Conservation (phyloP, 2,329 filamentous ascomycete genomes). For the Fusarium guadeloupense region DNA sequence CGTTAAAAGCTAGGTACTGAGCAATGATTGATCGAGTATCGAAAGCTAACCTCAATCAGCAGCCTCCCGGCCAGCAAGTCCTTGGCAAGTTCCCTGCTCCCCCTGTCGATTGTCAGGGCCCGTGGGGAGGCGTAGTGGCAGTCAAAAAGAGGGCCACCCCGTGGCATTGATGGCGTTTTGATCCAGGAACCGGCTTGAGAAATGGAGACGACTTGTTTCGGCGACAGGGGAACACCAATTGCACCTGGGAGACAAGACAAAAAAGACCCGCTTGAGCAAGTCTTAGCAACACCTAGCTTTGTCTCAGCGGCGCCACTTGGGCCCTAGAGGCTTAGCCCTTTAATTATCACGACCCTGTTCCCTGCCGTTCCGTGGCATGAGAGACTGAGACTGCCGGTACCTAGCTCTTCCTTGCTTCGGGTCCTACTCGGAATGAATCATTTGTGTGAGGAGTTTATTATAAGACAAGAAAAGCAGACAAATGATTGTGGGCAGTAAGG, state of each 20-base stretch:
- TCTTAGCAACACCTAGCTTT: constrained; percentile 34
- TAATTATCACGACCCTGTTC: constrained; percentile 39
- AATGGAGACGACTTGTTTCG: constrained; percentile 33
- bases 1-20: constrained; percentile 12
- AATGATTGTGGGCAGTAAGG: constrained; percentile 3
- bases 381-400: constrained; percentile 13
- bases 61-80: constrained; percentile 24
- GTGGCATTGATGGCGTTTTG: constrained; percentile 41
- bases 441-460: constrained; percentile 9
- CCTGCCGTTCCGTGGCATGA: constrained; percentile 25
- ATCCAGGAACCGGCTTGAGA: constrained; percentile 42
- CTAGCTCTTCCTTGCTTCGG: constrained; percentile 10
- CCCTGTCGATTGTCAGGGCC: constrained; percentile 23
- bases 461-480: constrained; percentile 16
- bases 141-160: constrained; percentile 36
- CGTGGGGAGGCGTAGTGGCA: constrained; percentile 15
- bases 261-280: constrained; percentile 25
- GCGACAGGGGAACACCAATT: constrained; percentile 24
- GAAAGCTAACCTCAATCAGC: constrained; percentile 18
- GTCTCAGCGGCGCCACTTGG: constrained; percentile 40
- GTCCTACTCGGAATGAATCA: constrained; percentile 23
- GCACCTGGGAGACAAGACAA: neutral
- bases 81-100: constrained; percentile 19
- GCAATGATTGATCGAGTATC: constrained; percentile 16
- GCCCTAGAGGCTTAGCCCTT: constrained; percentile 41